Evolutionary conservation across 2,329 filamentous ascomycete species (phyloP).

Genomic region (Cercospora sp.): DNA sequence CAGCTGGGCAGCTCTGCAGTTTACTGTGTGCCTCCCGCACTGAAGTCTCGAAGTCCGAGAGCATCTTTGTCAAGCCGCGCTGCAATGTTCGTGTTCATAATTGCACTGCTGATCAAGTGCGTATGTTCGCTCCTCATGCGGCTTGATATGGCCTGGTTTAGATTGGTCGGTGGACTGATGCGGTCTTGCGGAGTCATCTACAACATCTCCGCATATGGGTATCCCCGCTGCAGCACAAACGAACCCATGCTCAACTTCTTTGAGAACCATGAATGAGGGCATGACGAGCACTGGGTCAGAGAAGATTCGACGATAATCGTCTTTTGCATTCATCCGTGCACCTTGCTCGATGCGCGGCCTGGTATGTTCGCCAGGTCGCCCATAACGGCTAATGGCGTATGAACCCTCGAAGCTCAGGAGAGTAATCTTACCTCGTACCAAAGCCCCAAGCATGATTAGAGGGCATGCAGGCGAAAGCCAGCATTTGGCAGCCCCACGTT

Average conservation of each 20-base stretch:
- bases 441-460: constrained; percentile 17
- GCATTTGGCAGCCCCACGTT: constrained; percentile 4
- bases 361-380: background rate
- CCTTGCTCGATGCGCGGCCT: constrained; percentile 1
- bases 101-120: background rate
- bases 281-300: background rate
- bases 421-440: constrained; percentile 16
- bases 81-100: no score
- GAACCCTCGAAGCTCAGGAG: constrained; percentile 11
- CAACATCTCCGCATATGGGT: background rate
- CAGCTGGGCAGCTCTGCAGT: background rate
- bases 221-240: background rate
- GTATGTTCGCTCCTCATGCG: background rate
- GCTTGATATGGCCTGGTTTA: background rate
- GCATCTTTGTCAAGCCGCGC: background rate
- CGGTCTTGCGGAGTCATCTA: background rate
- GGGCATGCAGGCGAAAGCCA: constrained; percentile 6
- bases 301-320: background rate
- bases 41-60: background rate
- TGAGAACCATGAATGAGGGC: background rate
- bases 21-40: background rate
- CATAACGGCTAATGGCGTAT: background rate
- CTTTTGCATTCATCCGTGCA: background rate
- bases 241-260: constrained; percentile 3
- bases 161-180: background rate